Percentiles rank a stretch among this genome's conserved stretches.
These are phyloP conservation scores for Globisporangium rhizosaccharum DNA, from an alignment of 352 stramenopile genomes.

Conservation along the genomic window DNA sequence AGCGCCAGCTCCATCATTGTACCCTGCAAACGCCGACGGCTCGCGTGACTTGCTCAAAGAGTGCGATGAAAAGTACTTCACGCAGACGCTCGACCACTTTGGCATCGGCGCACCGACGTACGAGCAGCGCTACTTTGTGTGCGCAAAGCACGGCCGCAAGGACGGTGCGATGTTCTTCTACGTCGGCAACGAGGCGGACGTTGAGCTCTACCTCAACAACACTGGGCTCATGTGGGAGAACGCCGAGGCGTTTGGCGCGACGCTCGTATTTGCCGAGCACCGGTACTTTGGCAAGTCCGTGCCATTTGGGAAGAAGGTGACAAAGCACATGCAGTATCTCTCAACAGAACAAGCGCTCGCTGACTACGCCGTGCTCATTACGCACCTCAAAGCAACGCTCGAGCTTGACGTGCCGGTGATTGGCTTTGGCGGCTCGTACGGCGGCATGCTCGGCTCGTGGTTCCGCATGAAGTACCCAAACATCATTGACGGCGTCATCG, in stretches of 20 bases:
- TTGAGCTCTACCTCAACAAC: slow-evolving; percentile 94
- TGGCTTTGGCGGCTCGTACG: slow-evolving; percentile 91
- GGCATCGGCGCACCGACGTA: slow-evolving; percentile 51
- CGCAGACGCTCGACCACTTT: slow-evolving; percentile 78
- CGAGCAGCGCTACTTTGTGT: slow-evolving; percentile 89
- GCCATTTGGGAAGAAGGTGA: slow-evolving; percentile 58
- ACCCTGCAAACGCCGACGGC: slow-evolving; percentile 32
- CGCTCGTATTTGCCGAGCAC: slow-evolving; percentile 96
- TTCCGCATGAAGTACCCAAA: slow-evolving; percentile 92
- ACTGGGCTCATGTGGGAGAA: slow-evolving; percentile 96
- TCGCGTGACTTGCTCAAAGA: slow-evolving; percentile 41
- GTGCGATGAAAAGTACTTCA: slow-evolving; percentile 70
- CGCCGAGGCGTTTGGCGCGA: slow-evolving; percentile 83
- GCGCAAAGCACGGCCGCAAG: slow-evolving; percentile 54
- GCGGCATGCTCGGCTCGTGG: slow-evolving; percentile 92
- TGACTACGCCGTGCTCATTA: slow-evolving; percentile 79
- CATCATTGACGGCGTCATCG: slow-evolving; percentile 87
- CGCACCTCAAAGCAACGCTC: slow-evolving; percentile 43
- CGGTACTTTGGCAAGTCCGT: slow-evolving; percentile 94
- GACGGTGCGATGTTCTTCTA: slow-evolving; percentile 91
- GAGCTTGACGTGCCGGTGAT: slow-evolving; percentile 70
- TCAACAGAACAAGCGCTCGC: slow-evolving; percentile 86
- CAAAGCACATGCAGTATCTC: slow-evolving; percentile 66
- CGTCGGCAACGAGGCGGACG: slow-evolving; percentile 93
- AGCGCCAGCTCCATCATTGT: slow-evolving; percentile 5